These are phyloP conservation scores for Fusarium sp. DNA, from an alignment of 2,329 filamentous ascomycete genomes.

Conservation along the genomic window DNA sequence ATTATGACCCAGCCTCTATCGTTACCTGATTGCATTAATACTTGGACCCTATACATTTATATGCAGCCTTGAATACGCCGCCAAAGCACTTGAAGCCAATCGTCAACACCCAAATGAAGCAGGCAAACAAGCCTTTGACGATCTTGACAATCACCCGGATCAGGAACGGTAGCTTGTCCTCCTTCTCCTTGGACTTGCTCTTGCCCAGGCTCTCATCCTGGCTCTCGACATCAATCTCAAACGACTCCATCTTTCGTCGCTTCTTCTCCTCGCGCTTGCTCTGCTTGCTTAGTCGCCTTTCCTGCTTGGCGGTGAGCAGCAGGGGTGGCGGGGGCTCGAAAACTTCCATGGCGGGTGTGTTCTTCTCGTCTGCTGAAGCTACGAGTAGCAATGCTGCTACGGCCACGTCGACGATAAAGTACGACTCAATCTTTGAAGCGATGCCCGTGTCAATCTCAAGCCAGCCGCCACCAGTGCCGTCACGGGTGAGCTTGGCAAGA, in stretches of 20 bases:
- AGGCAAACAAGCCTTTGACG: slow-evolving; percentile 69
- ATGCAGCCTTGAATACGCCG: slow-evolving; percentile 66
- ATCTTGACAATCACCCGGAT: slow-evolving; percentile 66
- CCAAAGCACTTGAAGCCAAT: slow-evolving; percentile 68
- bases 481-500: slow-evolving; percentile 72
- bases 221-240: slow-evolving; percentile 75
- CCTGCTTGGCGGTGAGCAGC: slow-evolving; percentile 42
- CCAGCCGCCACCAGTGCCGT: slow-evolving; percentile 72
- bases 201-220: slow-evolving; percentile 65
- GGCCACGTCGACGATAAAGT: slow-evolving; percentile 75
- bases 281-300: slow-evolving; percentile 51
- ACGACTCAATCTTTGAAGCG: slow-evolving; percentile 72
- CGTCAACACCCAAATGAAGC: slow-evolving; percentile 72
- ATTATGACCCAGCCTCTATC: slow-evolving; percentile 1
- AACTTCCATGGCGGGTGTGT: slow-evolving; percentile 60
- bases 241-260: slow-evolving; percentile 66
- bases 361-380: slow-evolving; percentile 70
- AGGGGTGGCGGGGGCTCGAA: slow-evolving; percentile 72
- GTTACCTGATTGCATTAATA: slow-evolving; percentile 49
- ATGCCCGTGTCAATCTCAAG: slow-evolving; percentile 75
- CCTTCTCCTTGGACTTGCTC: slow-evolving; percentile 56
- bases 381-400: slow-evolving; percentile 74
- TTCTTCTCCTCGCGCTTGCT: slow-evolving; percentile 51
- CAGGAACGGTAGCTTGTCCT: slow-evolving; percentile 67
- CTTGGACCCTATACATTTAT: slow-evolving; percentile 65